Conservation (phyloP, 495 filamentous ascomycete genomes). For the Penicillium pancosmium region DNA sequence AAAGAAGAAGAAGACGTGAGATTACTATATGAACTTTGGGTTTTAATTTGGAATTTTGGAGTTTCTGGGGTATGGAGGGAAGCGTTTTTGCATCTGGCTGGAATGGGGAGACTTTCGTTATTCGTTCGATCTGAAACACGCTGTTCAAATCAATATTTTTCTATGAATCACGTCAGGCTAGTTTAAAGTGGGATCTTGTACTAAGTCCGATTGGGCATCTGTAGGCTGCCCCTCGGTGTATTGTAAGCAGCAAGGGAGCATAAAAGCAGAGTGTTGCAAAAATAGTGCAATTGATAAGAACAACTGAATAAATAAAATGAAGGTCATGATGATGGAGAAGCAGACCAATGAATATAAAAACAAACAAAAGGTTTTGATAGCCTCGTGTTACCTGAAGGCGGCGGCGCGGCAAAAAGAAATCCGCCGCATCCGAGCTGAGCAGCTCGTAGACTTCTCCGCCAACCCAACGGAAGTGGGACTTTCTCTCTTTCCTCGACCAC, state of each 20-base stretch:
- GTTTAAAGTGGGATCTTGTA: too few species aligned
- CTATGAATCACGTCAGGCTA: too few species aligned
- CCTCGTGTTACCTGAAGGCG: neutral
- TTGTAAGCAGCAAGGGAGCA: too few species aligned
- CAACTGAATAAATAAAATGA: neutral
- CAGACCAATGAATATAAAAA: neutral
- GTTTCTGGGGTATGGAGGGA: constrained; percentile 7
- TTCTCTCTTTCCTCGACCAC: constrained; percentile 1
- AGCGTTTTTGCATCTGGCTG: neutral
- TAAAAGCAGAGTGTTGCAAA: too few species aligned
- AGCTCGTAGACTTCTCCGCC: constrained; percentile 3
- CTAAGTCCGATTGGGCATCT: too few species aligned
- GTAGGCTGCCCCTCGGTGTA: too few species aligned
- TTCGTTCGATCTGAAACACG: too few species aligned
- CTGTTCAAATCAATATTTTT: too few species aligned
- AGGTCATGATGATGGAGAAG: neutral
- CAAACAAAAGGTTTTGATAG: neutral
- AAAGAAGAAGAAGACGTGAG: constrained; percentile 64
- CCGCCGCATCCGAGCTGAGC: constrained; percentile 8
- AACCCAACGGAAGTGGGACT: neutral
- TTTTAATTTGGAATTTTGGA: neutral
- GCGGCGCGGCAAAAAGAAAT: constrained; percentile 15
- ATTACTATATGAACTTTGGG: neutral
- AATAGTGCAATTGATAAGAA: neutral
- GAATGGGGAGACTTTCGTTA: neutral